These are phyloP conservation scores for Agaricus subrufescens DNA, from an alignment of 768 basidiomycete species.

Conservation along the genomic window DNA sequence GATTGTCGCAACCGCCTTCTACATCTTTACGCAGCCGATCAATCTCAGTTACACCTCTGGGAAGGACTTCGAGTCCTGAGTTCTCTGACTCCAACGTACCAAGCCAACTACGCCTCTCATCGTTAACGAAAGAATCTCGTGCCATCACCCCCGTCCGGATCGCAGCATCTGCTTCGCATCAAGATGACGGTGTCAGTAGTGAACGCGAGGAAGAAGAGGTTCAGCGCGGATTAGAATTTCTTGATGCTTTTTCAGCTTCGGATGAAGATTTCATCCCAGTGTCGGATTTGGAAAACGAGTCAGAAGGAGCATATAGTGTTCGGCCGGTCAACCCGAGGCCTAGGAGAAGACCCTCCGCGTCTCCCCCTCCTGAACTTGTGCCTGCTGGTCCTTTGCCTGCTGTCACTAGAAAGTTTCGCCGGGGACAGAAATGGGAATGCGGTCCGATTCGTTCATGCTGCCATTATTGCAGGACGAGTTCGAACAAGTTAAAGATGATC, in stretches of 20 bases:
- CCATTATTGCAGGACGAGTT: constrained; percentile 8
- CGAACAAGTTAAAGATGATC: constrained; percentile 6
- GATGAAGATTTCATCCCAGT: neutral
- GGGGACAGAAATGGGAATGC: neutral
- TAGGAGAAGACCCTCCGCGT: neutral
- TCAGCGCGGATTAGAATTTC: neutral
- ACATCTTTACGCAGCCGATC: neutral
- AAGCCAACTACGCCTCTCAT: neutral
- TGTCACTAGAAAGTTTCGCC: neutral
- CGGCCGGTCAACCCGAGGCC: neutral
- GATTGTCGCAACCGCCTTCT: neutral
- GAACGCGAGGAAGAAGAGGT: constrained; percentile 1
- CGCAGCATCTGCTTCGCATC: neutral
- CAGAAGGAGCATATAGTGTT: neutral
- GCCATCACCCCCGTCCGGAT: neutral
- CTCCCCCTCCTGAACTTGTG: neutral
- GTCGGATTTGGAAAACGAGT: neutral
- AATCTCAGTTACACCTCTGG: neutral
- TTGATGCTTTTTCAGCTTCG: neutral
- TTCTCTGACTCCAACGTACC: neutral
- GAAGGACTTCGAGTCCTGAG: constrained; percentile 1
- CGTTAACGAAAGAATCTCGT: neutral
- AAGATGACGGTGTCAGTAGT: neutral
- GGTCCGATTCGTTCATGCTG: neutral
- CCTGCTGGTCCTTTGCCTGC: neutral